Evolutionary conservation across 768 basidiomycete species (phyloP).

Genomic region (Tulasnella sp.): DNA sequence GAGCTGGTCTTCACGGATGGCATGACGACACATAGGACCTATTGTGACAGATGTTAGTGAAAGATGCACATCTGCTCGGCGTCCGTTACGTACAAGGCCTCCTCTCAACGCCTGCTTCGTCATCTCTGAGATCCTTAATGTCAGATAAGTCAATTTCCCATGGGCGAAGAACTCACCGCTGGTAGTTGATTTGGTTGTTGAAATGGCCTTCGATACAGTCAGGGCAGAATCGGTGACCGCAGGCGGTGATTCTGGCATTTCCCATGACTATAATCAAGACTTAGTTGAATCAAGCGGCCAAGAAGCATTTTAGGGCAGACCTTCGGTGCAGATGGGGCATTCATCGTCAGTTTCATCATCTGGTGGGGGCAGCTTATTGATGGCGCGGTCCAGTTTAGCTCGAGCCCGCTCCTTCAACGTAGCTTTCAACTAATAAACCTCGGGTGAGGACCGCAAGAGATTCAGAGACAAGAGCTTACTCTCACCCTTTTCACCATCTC

Average conservation of each 20-base stretch:
- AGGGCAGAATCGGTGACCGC: slow-evolving; percentile 43
- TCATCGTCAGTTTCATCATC: slow-evolving; percentile 45
- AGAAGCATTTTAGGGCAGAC: not conserved
- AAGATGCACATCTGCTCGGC: too few species aligned
- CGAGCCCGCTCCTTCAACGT: not conserved
- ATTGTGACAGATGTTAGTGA: not conserved
- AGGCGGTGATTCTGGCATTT: slow-evolving; percentile 40
- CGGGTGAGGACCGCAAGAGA: not conserved
- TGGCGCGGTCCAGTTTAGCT: not conserved
- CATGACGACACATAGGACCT: slow-evolving; percentile 38
- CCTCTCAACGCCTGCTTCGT: slow-evolving; percentile 1
- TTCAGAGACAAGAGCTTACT: not conserved
- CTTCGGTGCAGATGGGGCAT: slow-evolving; percentile 42
- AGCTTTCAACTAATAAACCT: slow-evolving; percentile 17
- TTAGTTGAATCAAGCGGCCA: not conserved
- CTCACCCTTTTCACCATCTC: slow-evolving; percentile 31
- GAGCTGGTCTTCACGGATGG: slow-evolving; percentile 16
- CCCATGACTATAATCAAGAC: slow-evolving; percentile 22
- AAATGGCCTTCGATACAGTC: slow-evolving; percentile 33
- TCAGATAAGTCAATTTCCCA: not conserved
- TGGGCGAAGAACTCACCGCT: slow-evolving; percentile 8
- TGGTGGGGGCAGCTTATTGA: slow-evolving; percentile 7
- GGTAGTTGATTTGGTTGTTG: slow-evolving; percentile 27
- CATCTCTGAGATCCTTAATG: slow-evolving; percentile 8
- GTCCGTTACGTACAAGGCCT: slow-evolving; percentile 25